A percentile compares a stretch with the other conserved stretches of the same genome.
Evolutionary conservation across 2,329 filamentous ascomycete genomes (phyloP).

Genomic region (Beauveria pseudobassiana): DNA sequence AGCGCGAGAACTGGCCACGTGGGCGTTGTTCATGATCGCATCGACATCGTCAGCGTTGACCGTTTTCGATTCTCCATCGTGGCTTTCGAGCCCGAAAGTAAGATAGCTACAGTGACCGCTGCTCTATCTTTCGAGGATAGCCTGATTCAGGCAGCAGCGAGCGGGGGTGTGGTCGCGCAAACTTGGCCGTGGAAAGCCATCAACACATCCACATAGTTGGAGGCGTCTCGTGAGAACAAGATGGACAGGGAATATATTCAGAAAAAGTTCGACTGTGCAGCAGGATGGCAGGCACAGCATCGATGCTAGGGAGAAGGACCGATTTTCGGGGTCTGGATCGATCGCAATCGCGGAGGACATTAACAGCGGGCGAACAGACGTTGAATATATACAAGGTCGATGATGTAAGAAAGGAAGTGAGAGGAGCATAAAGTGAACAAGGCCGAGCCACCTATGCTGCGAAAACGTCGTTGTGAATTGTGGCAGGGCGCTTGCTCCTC

Average conservation of each 20-base stretch:
- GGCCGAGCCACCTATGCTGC: neutral
- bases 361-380: neutral
- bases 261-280: neutral
- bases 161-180: neutral
- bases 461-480: neutral
- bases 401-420: neutral
- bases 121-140: neutral
- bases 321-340: neutral
- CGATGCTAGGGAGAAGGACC: neutral
- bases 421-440: neutral
- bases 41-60: neutral
- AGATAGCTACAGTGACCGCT: neutral
- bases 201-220: neutral
- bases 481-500: neutral
- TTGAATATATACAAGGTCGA: neutral
- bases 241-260: neutral
- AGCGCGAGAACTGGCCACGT: conserved; percentile 25
- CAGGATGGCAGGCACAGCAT: neutral
- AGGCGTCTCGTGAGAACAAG: neutral
- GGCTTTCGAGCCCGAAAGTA: neutral
- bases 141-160: neutral
- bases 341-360: neutral
- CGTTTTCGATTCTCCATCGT: neutral
- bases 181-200: neutral
- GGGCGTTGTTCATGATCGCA: neutral